Base-by-base conservation (phyloP, 768 basidiomycete species). In the Cubamyces sp. region DNA sequence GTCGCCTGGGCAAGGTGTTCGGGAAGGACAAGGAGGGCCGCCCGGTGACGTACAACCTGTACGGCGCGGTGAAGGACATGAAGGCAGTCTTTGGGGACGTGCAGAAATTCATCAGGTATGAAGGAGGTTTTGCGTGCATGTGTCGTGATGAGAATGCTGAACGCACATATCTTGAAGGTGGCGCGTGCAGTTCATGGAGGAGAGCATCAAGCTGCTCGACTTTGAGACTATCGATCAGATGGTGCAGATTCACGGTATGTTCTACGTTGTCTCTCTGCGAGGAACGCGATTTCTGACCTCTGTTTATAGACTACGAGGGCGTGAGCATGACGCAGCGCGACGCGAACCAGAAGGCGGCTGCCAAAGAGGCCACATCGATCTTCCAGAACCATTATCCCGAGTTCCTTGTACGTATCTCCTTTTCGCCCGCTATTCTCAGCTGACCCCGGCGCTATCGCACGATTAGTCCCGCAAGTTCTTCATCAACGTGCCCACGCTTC, bases 311-410 rank as follows among this genome's bases (percentile, higher is more conserved):
- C 74, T 94, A 94, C 69, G 84, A 83, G 54, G 92, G 92, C 18
- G 88, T 91, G 19, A 75, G 80, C 65, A 81, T 81, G 16, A 48
- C 48, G 25, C 86, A 82, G 69, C 81, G 91, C 16, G 87, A 87
- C 34, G 82, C 88, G 45, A 88, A 86, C 69, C 87, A 90, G 41
- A 94, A 94, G 75, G 83, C 79, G 15, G 92, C 92, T 11, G 92
- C 92, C 0, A 78, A 83, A 1, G 86, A 91, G 69, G 88, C 90
- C 8, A 83, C 86, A 2, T 85, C 78, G 68, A 88, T 93, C 68
- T 94, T 94, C 76, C 79, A 83, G 57, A 79, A 79, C 63, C 84
- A 93, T 72, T 93, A 94, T 69, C 92, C 92, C 0, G 91, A 94
- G 72, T 79, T 92, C 61, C 76, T 94, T 55, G 90, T 89, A 45